A percentile compares a stretch with the other conserved stretches of the same genome.
Conservation (phyloP, 2,329 filamentous ascomycete genomes). For the Aspergillus ochraceus region DNA sequence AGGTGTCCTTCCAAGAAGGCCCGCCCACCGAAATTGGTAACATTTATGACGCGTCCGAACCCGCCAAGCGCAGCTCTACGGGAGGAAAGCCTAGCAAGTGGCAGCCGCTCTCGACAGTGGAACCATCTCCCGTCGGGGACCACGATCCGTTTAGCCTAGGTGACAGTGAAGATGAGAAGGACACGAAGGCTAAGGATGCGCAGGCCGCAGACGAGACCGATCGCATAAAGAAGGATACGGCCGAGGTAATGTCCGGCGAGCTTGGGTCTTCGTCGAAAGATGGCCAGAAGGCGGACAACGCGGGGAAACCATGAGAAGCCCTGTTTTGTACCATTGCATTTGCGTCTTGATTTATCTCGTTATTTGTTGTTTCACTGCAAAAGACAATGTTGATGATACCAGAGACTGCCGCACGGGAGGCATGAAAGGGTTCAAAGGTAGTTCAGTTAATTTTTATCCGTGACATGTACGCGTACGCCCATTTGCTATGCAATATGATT, state of each 20-base stretch:
- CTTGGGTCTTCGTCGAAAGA: constrained; percentile 31
- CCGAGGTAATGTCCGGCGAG: constrained; percentile 47
- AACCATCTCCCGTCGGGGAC: constrained; percentile 80
- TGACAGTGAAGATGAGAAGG: constrained; percentile 91
- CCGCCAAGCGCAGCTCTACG: constrained; percentile 53
- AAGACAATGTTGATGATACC: constrained; percentile 23
- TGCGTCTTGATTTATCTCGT: constrained; percentile 1
- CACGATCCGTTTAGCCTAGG: constrained; percentile 97
- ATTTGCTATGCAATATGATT: not conserved
- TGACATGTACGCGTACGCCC: not conserved
- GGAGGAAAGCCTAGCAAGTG: constrained; percentile 82
- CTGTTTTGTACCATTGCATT: not conserved
- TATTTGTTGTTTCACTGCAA: constrained; percentile 6
- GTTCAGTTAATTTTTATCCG: not conserved
- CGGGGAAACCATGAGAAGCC: constrained; percentile 25
- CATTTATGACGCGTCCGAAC: constrained; percentile 64
- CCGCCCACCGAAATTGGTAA: constrained; percentile 77
- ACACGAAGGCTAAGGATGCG: constrained; percentile 66
- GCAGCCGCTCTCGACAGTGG: constrained; percentile 86
- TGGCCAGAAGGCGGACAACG: constrained; percentile 24
- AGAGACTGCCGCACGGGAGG: constrained; percentile 13
- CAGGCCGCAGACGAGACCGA: constrained; percentile 55
- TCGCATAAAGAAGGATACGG: constrained; percentile 64
- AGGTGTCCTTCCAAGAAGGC: constrained; percentile 60
- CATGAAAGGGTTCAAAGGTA: not conserved